These are phyloP conservation scores for Sporisorium exsertum DNA, from an alignment of 1,284 basidiomycete genomes.

Conservation along the genomic window DNA sequence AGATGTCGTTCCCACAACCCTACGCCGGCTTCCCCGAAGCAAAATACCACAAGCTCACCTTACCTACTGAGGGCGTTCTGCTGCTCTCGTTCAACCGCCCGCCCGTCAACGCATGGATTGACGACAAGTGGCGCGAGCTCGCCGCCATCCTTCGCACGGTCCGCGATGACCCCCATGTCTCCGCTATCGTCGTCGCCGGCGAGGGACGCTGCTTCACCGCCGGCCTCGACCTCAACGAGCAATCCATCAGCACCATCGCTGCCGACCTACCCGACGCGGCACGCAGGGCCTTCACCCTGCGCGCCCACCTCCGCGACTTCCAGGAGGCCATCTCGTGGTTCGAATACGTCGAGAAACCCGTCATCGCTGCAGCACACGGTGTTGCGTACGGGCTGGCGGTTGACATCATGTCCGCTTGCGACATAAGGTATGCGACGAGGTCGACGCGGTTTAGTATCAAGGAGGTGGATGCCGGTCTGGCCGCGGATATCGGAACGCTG, in stretches of 20 bases:
- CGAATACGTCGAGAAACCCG: conserved; percentile 81
- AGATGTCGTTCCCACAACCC: conserved; percentile 48
- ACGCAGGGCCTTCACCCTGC: conserved; percentile 58
- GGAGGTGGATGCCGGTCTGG: conserved; percentile 89
- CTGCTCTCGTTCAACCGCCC: conserved; percentile 61
- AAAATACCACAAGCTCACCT: conserved; percentile 57
- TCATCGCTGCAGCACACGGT: conserved; percentile 86
- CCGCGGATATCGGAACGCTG: conserved; percentile 89
- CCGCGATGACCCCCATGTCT: conserved; percentile 59
- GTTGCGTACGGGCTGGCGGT: conserved; percentile 79
- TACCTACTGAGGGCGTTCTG: conserved; percentile 56
- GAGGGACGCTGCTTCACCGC: conserved; percentile 67
- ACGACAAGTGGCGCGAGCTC: conserved; percentile 64
- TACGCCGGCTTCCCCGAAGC: conserved; percentile 38
- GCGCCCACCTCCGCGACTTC: conserved; percentile 64
- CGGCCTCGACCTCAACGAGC: conserved; percentile 62
- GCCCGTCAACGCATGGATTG: conserved; percentile 65
- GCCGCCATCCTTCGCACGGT: conserved; percentile 55
- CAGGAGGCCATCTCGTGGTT: conserved; percentile 65
- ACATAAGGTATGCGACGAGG: conserved; percentile 80
- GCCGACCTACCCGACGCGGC: conserved; percentile 57
- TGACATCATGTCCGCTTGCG: conserved; percentile 82
- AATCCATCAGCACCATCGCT: conserved; percentile 26
- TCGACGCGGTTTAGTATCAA: conserved; percentile 81
- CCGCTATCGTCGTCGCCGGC: conserved; percentile 64